Base-by-base conservation (phyloP, 345 rosid genomes). In the Camelina sativa region DNA sequence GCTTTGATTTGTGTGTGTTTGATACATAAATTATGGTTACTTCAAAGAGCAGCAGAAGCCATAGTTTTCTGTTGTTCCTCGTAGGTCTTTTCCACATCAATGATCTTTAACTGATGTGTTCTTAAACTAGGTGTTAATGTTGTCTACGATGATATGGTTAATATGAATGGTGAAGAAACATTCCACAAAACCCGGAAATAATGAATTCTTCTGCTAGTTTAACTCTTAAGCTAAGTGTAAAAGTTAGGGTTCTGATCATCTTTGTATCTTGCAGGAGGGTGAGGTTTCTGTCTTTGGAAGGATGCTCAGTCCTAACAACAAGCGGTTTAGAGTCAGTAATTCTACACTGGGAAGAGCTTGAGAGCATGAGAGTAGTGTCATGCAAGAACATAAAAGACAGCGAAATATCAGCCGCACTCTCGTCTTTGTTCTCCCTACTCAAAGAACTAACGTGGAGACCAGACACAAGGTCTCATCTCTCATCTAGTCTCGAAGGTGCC, bases 381-480 rank as follows among this genome's bases (percentile, higher is more conserved):
- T 85, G 98, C 72, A 92, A 85, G 75, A 83, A 82, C 43, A 83
- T 95, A 62, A 92, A 92, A 82, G 96, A 86, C 64, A 64, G 69
- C 37, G 98, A 89, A 79, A 83, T 88, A 12, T 82, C 91, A 74
- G 83, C 93, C 1, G 96, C 89, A 4, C 92, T 95, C 10, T 85
- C 93, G 3, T 83, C 87, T 22, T 74, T 90, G 77, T 90, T 89
- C 81, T 90, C 91, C 0, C 80, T 63, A 69, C 90, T 95, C 50
- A 89, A 86, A 85, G 97, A 89, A 80, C 79, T 95, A 69, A 88
- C 82, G 69, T 95, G 99, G 99, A 85, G 93, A 75, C 97, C 99
- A 11, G 97, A 95, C 59, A 79, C 92, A 53, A 89, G 81, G 62
- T 90, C 96, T 65, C 91, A 86, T 58, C 90, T 90, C 22, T 78